These are phyloP conservation scores for Patellaria atrata DNA, from an alignment of 495 filamentous ascomycete genomes.

Conservation along the genomic window DNA sequence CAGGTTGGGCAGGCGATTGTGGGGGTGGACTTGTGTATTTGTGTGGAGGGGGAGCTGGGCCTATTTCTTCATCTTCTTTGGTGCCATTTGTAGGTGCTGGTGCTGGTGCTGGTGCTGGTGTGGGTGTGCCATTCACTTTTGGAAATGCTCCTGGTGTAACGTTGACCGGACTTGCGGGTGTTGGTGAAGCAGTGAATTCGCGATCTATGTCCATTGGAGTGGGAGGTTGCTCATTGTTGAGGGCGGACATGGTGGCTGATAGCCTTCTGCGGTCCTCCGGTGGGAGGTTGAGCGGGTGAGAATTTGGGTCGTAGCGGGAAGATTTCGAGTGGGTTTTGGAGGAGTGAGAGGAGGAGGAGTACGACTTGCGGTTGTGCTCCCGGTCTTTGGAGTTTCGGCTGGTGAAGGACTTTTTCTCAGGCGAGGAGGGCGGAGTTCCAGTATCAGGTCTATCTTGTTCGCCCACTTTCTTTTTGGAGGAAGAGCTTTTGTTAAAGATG, in stretches of 20 bases:
- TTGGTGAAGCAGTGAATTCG: slow-evolving; percentile 38
- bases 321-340: slow-evolving; percentile 28
- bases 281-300: slow-evolving; percentile 74
- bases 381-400: slow-evolving; percentile 8
- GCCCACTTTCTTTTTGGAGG: slow-evolving; percentile 16
- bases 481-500: slow-evolving; percentile 13
- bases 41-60: slow-evolving; percentile 72
- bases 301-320: slow-evolving; percentile 41
- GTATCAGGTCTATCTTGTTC: too few species aligned
- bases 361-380: slow-evolving; percentile 12
- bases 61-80: slow-evolving; percentile 40
- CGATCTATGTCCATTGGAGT: slow-evolving; percentile 68
- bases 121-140: too few species aligned
- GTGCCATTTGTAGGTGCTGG: slow-evolving; percentile 35
- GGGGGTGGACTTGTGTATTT: slow-evolving; percentile 44
- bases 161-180: slow-evolving; percentile 30
- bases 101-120: too few species aligned
- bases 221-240: slow-evolving; percentile 35
- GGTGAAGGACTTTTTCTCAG: slow-evolving; percentile 17
- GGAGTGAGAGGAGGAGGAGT: slow-evolving; percentile 17
- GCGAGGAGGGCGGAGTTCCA: slow-evolving; percentile 19
- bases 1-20: slow-evolving; percentile 25
- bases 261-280: slow-evolving; percentile 67
- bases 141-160: slow-evolving; percentile 20
- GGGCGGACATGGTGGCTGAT: slow-evolving; percentile 39